Base-by-base conservation (phyloP, 306 rosid species). In the Cucurbita moschata region DNA sequence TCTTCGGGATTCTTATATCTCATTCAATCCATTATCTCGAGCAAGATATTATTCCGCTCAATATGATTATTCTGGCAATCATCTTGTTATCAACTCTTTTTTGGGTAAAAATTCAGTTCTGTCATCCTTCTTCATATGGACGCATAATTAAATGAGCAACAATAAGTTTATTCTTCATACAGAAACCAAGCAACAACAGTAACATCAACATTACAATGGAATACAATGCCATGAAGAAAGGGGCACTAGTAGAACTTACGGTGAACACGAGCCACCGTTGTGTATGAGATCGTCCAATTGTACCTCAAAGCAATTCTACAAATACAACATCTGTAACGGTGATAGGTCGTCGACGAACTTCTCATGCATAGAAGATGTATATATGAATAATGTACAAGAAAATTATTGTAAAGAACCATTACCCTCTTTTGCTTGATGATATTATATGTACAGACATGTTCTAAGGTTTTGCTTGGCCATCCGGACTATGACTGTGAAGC, bases 401-500 rank as follows among this genome's bases (percentile, higher is more conserved):
- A 26, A 49, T 49, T 12, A 49, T n/a, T 35, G 26, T 26, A 2
- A 70, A 5, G 46, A 37, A 66, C 37, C 53, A 21, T 66, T 16
- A 70, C 47, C 60, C 74, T 70, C 74, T n/a, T 26, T 51, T 70
- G 35, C 46, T 50, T 30, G 30, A 51, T 35, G 35, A 16, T 50
- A 70, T 49, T 49, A 67, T 77, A 77, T 86, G 85, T 79, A 89
- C 86, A 87, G 46, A 47, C 60, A 50, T 14, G 60, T 14, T 49
- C 60, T 70, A 70, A 70, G 74, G 74, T 37, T 70, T 8, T 69
- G 77, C 80, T 81, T 75, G 35, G 76, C 77, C 85, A 82, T 81
- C 74, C 40, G 85, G 77, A 87, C 85, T 83, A 73, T 82, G 79
- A 87, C 88, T 86, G 74, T 51, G 82, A 80, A 88, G 85, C 71